Percentiles rank a stretch among this genome's conserved stretches.
These are phyloP conservation scores for Cercophora samala DNA, from an alignment of 495 filamentous ascomycete genomes.

Conservation along the genomic window DNA sequence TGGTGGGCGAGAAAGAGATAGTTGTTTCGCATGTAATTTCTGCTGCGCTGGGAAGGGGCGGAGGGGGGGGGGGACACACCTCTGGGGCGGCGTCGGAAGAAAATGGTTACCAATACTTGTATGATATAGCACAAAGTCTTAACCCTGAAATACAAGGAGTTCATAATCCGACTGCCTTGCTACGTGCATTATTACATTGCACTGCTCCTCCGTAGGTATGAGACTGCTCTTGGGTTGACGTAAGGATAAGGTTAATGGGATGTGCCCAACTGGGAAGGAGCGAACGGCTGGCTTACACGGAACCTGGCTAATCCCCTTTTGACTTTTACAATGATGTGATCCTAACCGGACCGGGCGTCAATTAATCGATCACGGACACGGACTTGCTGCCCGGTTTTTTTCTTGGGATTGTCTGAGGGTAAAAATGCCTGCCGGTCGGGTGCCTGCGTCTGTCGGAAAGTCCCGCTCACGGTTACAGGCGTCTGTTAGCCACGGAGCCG, in stretches of 20 bases:
- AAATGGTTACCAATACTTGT: background rate
- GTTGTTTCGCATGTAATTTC: background rate
- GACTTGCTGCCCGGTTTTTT: background rate
- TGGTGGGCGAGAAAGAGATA: background rate
- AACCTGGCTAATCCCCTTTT: background rate
- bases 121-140: background rate
- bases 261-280: background rate
- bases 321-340: background rate
- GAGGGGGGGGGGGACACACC: background rate
- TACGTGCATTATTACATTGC: background rate
- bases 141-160: background rate
- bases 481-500: background rate
- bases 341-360: background rate
- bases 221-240: background rate
- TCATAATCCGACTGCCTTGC: background rate
- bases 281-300: background rate
- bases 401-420: too few relatives aligned
- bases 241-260: background rate
- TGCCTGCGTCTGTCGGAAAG: background rate
- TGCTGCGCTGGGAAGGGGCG: background rate
- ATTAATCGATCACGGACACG: background rate
- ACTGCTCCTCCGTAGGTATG: too few relatives aligned
- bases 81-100: background rate
- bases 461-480: background rate
- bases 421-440: background rate